Percentiles rank a stretch among this genome's conserved stretches.
These are phyloP conservation scores for Fusarium sp. DNA, from an alignment of 2,329 filamentous ascomycete species.

Conservation along the genomic window DNA sequence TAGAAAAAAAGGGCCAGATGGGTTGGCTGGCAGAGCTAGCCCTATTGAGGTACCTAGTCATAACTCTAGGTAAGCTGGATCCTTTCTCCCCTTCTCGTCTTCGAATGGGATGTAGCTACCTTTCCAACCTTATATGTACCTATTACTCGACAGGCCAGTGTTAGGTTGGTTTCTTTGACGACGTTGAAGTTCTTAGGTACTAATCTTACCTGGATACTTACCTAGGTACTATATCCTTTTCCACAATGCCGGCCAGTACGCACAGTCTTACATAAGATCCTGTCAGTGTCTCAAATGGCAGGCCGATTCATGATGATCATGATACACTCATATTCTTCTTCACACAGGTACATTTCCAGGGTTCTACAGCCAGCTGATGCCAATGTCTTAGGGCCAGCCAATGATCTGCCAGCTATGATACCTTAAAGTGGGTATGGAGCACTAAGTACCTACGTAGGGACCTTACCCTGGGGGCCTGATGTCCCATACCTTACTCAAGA, in stretches of 20 bases:
- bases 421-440: constrained; percentile 7
- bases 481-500: neutral
- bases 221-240: neutral
- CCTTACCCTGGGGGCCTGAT: neutral
- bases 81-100: neutral
- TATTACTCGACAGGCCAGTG: neutral
- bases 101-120: neutral
- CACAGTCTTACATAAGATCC: neutral
- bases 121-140: neutral
- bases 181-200: neutral
- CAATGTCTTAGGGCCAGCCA: constrained; percentile 35
- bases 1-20: neutral
- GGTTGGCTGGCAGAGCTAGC: constrained; percentile 21
- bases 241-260: neutral
- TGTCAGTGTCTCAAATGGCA: neutral
- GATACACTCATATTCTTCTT: neutral
- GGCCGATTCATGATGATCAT: constrained; percentile 13
- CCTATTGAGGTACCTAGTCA: neutral
- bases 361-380: constrained; percentile 14
- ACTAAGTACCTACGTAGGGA: neutral
- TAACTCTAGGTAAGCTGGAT: neutral
- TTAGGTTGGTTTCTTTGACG: neutral
- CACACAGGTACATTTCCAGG: constrained; percentile 2
- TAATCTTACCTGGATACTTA: neutral
- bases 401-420: constrained; percentile 1